Evolutionary conservation across 352 stramenopile genomes (phyloP), one percentile per base, ranked within the genome.

Genomic region (Phytopythium delawarense): DNA sequence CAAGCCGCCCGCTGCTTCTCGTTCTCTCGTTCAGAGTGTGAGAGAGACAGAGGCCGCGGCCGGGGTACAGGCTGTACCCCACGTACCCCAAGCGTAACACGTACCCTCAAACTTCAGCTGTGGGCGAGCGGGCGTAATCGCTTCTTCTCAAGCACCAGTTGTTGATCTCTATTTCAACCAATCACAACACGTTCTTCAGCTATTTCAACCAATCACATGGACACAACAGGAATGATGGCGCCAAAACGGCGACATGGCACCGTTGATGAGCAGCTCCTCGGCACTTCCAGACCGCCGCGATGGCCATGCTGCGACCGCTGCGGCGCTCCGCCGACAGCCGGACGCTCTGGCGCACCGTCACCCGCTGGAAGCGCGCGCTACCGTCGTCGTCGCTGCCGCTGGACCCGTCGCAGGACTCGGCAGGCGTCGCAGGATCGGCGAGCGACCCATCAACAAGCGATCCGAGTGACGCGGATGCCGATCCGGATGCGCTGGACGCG

Each of bases 401-500:
- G 15, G 20, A 3, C n/a, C n/a, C 21, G 16, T 20, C 23, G 8
- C 35, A 11, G 35, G 35, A 15, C 35, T 40, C 35, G 8, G 1
- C 35, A 40, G 35, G 8, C 35, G 35, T 40, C 35, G 8, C 35
- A 11, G 12, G 12, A 15, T 15, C 9, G 9, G 15, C 39, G 16
- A 45, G 16, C 39, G 39, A 45, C 15, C 39, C 15, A 42, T 32
- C 28, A 32, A 3, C 28, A 32, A 32, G 28, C 28, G 28, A 32
- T 32, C 28, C 28, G 28, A 32, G 28, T 7, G 28, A 32, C 28
- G 28, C 28, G 28, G 28, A 32, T 32, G 28, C 28, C 28, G 28
- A 32, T 7, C 28, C 28, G 28, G 48, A 54, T 25, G 40, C 42
- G 30, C 30, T 77, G 18, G 72, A 75, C 40, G 62, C 63, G 7